These are phyloP conservation scores for Athelia sp. DNA, from an alignment of 1,284 basidiomycete genomes.

Conservation along the genomic window DNA sequence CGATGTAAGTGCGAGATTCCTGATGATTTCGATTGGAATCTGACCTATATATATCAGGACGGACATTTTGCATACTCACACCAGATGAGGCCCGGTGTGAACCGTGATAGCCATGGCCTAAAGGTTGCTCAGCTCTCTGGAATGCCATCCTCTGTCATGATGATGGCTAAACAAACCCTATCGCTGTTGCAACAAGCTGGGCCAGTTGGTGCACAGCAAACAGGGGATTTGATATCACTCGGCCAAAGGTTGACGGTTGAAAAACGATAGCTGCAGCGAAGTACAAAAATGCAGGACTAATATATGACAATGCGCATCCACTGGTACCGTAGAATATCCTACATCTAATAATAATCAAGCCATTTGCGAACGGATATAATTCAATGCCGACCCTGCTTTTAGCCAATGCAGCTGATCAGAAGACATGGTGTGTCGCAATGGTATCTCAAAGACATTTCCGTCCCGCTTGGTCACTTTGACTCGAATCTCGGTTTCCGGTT, in stretches of 20 bases:
- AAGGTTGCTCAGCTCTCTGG: slow-evolving; percentile 89
- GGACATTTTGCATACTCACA: slow-evolving; percentile 83
- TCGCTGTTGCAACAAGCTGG: slow-evolving; percentile 27
- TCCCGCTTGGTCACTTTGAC: slow-evolving; percentile 67
- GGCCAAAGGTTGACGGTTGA: slow-evolving; percentile 13
- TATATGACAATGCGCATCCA: too few species aligned
- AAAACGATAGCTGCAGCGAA: too few species aligned
- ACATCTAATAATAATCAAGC: background rate
- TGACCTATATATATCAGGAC: slow-evolving; percentile 42
- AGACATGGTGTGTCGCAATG: slow-evolving; percentile 85
- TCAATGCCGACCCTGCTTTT: slow-evolving; percentile 81
- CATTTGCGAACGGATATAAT: slow-evolving; percentile 67
- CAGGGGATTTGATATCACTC: slow-evolving; percentile 20
- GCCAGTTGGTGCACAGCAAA: slow-evolving; percentile 8
- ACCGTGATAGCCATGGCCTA: slow-evolving; percentile 88
- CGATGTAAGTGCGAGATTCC: slow-evolving; percentile 40
- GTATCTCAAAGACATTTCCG: slow-evolving; percentile 65
- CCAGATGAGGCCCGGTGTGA: slow-evolving; percentile 77
- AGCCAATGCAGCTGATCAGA: slow-evolving; percentile 87
- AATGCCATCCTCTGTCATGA: slow-evolving; percentile 65
- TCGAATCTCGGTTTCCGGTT: slow-evolving; percentile 45
- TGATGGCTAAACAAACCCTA: slow-evolving; percentile 52
- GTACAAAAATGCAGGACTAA: too few species aligned
- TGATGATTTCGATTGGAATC: slow-evolving; percentile 2
- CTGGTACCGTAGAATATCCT: background rate